Base-by-base conservation (phyloP, 441 rosid species). In the Metrosideros polymorpha region DNA sequence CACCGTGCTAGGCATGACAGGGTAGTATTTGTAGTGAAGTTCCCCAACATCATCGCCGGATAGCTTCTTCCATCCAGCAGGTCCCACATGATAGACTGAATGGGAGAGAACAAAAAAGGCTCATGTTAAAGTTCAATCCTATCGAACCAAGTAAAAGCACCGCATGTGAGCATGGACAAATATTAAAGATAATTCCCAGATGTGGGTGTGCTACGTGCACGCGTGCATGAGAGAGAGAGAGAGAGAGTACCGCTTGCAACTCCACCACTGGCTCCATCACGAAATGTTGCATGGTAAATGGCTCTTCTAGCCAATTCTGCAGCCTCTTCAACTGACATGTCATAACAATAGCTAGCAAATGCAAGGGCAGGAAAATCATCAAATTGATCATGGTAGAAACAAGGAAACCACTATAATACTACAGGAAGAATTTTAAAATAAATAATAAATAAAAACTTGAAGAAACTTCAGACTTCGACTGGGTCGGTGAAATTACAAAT, bases 221-320 rank as follows among this genome's bases (percentile, higher is more conserved):
- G 66, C 22, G 29, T 22, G n/a, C 47, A 55, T 29, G 50, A 35
- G 85, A 50, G 45, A 85, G 82, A 84, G 76, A 56, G 43, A 59
- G 88, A 84, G 76, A 83, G 47, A 35, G 55, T 91, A 98, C 99
- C 99, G 89, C 99, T 98, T 79, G 99, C 99, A 75, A 98, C 99
- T 86, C 99, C 99, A 90, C 99, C 99, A 91, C 99, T 98, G 89
- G 99, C 99, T 82, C 97, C 99, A 90, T 98, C 99, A 47, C 99
- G 94, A 92, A 95, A 98, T 59, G 99, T 98, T 19, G 99, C 99
- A 88, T 97, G 99, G 91, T 98, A 98, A 89, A 98, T 98, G 86
- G 99, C 90, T 89, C 99, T 94, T 90, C 98, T 92, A 52, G 98
- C 99, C 92, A 98, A 90, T 90, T 98, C 99, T 3, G 96, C 94